phyloP scores from a whole-genome alignment of 768 basidiomycete genomes.

The Albatrellus ellisii region DNA sequence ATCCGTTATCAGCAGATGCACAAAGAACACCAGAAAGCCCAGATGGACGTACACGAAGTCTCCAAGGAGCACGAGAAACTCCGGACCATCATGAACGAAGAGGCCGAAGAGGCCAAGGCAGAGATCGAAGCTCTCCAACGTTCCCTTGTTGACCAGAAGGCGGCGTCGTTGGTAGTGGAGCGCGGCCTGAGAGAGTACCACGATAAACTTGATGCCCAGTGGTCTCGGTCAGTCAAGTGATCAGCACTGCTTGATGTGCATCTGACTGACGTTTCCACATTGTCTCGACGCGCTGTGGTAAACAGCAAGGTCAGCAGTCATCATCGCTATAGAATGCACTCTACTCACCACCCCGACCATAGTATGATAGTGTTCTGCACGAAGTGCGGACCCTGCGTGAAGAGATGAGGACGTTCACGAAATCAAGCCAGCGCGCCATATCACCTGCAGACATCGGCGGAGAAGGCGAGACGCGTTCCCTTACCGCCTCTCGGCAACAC shows the following conservation, averaged over 20 bases:
- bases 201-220: not conserved
- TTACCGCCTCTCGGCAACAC: not conserved
- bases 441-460: not conserved
- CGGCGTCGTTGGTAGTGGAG: not conserved
- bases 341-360: constrained; percentile 4
- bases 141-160: not conserved
- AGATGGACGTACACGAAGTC: constrained; percentile 7
- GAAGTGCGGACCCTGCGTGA: constrained; percentile 10
- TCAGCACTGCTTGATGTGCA: not conserved
- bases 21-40: constrained; percentile 12
- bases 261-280: not conserved
- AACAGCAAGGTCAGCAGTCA: constrained; percentile 9
- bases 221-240: not conserved
- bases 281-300: not conserved
- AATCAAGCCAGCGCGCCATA: not conserved
- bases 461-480: not conserved
- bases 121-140: constrained; percentile 8
- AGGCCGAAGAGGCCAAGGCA: constrained; percentile 3
- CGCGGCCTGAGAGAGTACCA: not conserved
- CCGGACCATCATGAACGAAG: constrained; percentile 5
- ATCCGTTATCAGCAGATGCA: constrained; percentile 13
- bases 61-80: constrained; percentile 11
- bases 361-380: constrained; percentile 12
- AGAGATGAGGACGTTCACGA: not conserved
- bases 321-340: not conserved